Evolutionary conservation across 1,284 basidiomycete species (phyloP).

Genomic region (Trametes pubescens): DNA sequence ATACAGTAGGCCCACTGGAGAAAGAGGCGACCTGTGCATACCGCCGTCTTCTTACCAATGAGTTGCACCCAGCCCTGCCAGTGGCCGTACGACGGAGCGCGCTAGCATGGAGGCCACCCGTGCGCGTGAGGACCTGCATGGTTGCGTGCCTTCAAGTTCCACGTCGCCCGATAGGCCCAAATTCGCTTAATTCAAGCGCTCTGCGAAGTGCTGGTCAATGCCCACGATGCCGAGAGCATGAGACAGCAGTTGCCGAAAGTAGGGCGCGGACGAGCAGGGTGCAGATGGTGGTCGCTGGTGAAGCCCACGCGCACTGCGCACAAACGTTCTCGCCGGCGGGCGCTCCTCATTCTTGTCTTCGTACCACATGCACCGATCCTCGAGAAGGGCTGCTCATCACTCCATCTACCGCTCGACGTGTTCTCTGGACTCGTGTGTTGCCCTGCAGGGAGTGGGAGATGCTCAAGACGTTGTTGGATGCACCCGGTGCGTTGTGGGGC

Average conservation of each 20-base stretch:
- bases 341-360: conserved; percentile 14
- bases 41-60: background rate
- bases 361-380: conserved; percentile 14
- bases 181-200: conserved; percentile 11
- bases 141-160: conserved; percentile 1
- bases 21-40: background rate
- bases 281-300: background rate
- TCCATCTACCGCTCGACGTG: background rate
- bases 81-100: background rate
- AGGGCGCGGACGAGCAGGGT: background rate
- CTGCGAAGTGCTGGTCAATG: background rate
- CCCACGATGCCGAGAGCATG: conserved; percentile 10
- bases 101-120: background rate
- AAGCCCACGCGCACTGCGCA: conserved; percentile 5
- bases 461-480: background rate
- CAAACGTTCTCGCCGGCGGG: conserved; percentile 12
- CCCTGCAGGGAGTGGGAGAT: conserved; percentile 1
- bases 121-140: conserved; percentile 13
- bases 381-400: conserved; percentile 1
- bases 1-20: background rate
- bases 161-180: conserved; percentile 15
- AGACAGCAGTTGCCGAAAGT: background rate
- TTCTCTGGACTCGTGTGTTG: background rate
- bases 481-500: conserved; percentile 4
- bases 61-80: background rate